phyloP scores from a whole-genome alignment of 2,329 filamentous ascomycete species.

The Fusarium sp. region DNA sequence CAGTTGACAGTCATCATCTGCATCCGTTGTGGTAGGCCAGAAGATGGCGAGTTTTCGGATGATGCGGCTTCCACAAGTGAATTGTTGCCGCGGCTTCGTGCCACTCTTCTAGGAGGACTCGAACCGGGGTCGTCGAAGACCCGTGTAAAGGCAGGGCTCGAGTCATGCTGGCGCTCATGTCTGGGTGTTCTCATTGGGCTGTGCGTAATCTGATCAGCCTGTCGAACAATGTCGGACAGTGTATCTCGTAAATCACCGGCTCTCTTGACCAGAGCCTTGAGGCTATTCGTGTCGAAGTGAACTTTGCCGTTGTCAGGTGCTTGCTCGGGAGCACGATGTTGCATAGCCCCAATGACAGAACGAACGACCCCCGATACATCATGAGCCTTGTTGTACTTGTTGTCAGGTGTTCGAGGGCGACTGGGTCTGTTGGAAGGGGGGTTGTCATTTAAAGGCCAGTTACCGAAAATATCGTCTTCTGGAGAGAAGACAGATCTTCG shows the following conservation, averaged over 20 bases:
- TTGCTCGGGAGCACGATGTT: conserved; percentile 59
- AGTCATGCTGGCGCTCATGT: conserved; percentile 58
- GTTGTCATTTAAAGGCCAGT: conserved; percentile 55
- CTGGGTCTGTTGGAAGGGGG: conserved; percentile 49
- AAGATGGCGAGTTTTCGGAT: conserved; percentile 62
- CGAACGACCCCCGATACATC: conserved; percentile 63
- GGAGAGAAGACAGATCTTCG: conserved; percentile 71
- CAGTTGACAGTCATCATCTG: conserved; percentile 73
- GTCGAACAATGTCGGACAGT: conserved; percentile 68
- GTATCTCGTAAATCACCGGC: conserved; percentile 68
- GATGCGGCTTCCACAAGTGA: conserved; percentile 61
- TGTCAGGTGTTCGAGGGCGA: conserved; percentile 55
- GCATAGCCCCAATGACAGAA: conserved; percentile 72
- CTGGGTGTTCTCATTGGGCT: conserved; percentile 65
- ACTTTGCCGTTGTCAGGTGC: conserved; percentile 56
- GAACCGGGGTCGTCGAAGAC: conserved; percentile 71
- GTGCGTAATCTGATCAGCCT: conserved; percentile 66
- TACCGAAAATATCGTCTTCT: conserved; percentile 73
- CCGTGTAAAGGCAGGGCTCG: conserved; percentile 73
- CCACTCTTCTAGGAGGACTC: conserved; percentile 62
- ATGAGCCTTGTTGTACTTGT: conserved; percentile 45
- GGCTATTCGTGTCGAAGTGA: conserved; percentile 74
- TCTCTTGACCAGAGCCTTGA: conserved; percentile 72
- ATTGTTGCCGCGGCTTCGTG: conserved; percentile 64
- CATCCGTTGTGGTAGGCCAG: conserved; percentile 62